Percentiles rank a stretch among this genome's conserved stretches.
Conservation (phyloP, 208 protist genomes). For the Acanthamoeba castellanii region DNA sequence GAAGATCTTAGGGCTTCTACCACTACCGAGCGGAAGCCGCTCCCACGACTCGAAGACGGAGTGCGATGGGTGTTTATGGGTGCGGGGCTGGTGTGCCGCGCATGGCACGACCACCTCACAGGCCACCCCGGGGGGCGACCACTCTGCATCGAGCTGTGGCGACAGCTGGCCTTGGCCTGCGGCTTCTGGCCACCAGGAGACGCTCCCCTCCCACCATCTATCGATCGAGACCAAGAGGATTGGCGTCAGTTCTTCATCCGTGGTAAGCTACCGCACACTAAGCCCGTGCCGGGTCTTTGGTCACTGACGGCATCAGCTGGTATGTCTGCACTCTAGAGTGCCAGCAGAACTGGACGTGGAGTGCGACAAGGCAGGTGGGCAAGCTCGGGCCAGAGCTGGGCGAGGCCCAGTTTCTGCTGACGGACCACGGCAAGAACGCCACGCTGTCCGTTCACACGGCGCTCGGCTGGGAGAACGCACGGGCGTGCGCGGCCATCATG, state of each 20-base stretch:
- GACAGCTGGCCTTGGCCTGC: not conserved
- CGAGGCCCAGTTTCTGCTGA: constrained; percentile 1
- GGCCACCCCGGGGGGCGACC: not conserved
- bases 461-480: not conserved
- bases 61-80: not conserved
- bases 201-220: not conserved
- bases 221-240: not conserved
- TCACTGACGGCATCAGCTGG: not conserved
- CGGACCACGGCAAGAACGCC: not conserved
- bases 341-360: not conserved
- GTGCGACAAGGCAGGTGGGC: not conserved
- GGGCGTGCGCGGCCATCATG: not conserved
- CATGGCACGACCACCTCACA: not conserved
- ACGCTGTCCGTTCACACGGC: not conserved
- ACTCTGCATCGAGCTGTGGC: not conserved
- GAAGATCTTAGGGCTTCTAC: not conserved
- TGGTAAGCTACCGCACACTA: not conserved
- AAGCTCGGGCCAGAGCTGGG: constrained; percentile 12
- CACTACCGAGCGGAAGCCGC: not conserved
- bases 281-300: not conserved
- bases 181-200: not conserved
- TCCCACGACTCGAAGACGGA: not conserved
- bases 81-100: not conserved
- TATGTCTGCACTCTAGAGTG: not conserved
- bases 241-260: constrained; percentile 21